Conservation (phyloP, 73 alveolate species). For the Loxodes magnus region DNA sequence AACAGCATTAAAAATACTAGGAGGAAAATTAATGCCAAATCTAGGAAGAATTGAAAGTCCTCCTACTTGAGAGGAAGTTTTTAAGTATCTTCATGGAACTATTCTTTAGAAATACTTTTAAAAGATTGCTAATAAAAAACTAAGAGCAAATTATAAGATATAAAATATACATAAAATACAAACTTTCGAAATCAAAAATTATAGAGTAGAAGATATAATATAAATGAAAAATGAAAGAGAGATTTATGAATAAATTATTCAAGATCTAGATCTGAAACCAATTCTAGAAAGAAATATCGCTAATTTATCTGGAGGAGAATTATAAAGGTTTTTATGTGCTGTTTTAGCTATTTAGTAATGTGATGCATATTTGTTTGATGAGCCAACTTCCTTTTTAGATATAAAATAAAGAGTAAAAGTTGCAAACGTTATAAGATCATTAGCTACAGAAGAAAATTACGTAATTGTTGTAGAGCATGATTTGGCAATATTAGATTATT, state of each 20-base stretch:
- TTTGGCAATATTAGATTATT: slow-evolving; percentile 79
- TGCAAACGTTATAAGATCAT: slow-evolving; percentile 73
- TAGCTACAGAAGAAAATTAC: slow-evolving; percentile 63
- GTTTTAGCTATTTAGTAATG: slow-evolving; percentile 70
- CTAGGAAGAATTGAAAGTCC: slow-evolving; percentile 76
- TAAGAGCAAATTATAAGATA: too few species aligned
- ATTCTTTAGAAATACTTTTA: slow-evolving; percentile 74
- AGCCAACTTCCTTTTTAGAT: slow-evolving; percentile 91
- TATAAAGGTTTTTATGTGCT: slow-evolving; percentile 80
- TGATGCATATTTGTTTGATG: slow-evolving; percentile 93
- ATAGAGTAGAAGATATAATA: slow-evolving; percentile 68
- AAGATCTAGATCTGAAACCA: slow-evolving; percentile 48
- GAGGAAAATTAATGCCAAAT: slow-evolving; percentile 85
- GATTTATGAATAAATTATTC: slow-evolving; percentile 8
- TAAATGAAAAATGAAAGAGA: slow-evolving; percentile 63
- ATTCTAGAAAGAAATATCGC: slow-evolving; percentile 74
- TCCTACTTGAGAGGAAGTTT: slow-evolving; percentile 78
- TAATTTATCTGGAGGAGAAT: slow-evolving; percentile 91
- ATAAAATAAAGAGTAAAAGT: slow-evolving; percentile 85
- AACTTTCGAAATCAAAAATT: too few species aligned
- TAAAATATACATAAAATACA: too few species aligned
- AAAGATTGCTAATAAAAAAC: slow-evolving; percentile 64
- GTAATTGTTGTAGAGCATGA: slow-evolving; percentile 91
- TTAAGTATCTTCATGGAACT: slow-evolving; percentile 76
- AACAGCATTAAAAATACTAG: slow-evolving; percentile 73